phyloP scores from a whole-genome alignment of 495 filamentous ascomycete genomes.

The Penicillium herquei region DNA sequence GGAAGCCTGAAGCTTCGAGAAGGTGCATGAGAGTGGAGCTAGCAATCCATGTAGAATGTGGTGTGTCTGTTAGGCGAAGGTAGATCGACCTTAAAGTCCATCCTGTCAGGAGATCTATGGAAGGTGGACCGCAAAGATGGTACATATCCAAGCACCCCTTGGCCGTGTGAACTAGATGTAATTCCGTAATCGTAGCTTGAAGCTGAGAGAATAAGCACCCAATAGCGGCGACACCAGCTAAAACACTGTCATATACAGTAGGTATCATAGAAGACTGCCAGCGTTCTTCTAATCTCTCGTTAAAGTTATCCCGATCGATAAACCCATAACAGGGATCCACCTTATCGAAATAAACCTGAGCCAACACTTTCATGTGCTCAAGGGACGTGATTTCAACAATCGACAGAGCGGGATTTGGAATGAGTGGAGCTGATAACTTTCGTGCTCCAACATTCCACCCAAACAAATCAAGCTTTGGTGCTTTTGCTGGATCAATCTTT shows the following conservation, averaged over 20 bases:
- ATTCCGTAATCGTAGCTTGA: conserved; percentile 29
- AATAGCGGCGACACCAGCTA: conserved; percentile 43
- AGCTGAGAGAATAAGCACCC: conserved; percentile 41
- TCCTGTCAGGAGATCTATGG: conserved; percentile 35
- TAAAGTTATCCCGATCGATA: conserved; percentile 35
- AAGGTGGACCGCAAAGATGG: conserved; percentile 18
- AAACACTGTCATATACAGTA: conserved; percentile 36
- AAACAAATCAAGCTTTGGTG: conserved; percentile 50
- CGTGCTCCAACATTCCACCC: conserved; percentile 52
- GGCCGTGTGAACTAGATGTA: conserved; percentile 36
- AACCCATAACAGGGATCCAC: conserved; percentile 50
- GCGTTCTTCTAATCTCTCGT: conserved; percentile 25
- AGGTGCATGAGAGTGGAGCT: conserved; percentile 52
- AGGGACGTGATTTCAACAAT: conserved; percentile 37
- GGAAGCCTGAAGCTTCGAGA: conserved; percentile 48
- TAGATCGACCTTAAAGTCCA: conserved; percentile 48
- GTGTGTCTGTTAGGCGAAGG: conserved; percentile 45
- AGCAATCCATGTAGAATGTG: conserved; percentile 49
- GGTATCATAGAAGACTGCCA: conserved; percentile 23
- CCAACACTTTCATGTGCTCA: conserved; percentile 32
- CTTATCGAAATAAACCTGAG: conserved; percentile 47
- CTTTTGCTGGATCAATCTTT: conserved; percentile 46
- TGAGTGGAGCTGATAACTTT: conserved; percentile 14
- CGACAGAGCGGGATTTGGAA: background rate
- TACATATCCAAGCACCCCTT: conserved; percentile 34